A percentile compares a stretch with the other conserved stretches of the same genome.
Evolutionary conservation across 306 rosid genomes (phyloP).

Genomic region (Mucuna pruriens): DNA sequence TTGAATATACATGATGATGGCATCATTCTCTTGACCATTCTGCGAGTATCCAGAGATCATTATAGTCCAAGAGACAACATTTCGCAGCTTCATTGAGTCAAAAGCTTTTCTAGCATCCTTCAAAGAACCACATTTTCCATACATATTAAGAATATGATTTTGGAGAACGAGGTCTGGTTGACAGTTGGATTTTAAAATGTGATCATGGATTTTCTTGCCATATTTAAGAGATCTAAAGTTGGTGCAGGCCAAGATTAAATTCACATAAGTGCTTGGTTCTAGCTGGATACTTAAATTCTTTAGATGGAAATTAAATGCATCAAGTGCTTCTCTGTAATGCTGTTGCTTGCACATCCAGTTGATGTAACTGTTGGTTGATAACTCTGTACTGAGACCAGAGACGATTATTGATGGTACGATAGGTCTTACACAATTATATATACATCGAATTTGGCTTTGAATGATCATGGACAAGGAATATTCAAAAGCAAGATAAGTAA

Average conservation of each 20-base stretch:
- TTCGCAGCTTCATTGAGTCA: constrained; percentile 65
- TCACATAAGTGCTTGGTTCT: constrained; percentile 52
- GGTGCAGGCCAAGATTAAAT: constrained; percentile 68
- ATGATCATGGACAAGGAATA: constrained; percentile 40
- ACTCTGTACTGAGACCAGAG: constrained; percentile 38
- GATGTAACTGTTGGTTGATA: constrained; percentile 53
- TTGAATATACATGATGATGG: constrained; percentile 58
- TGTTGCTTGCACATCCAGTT: constrained; percentile 54
- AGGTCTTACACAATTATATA: constrained; percentile 39
- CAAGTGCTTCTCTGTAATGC: constrained; percentile 64
- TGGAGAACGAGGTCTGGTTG: constrained; percentile 58
- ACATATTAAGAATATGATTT: constrained; percentile 75
- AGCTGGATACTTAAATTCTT: constrained; percentile 43
- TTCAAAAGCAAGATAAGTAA: constrained; percentile 9
- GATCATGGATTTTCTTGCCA: constrained; percentile 62
- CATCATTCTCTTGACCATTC: constrained; percentile 57
- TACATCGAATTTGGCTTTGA: constrained; percentile 42
- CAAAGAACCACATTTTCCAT: constrained; percentile 77
- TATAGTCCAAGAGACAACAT: constrained; percentile 83
- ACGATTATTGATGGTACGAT: constrained; percentile 21
- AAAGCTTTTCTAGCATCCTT: constrained; percentile 69
- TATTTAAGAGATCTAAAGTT: constrained; percentile 61
- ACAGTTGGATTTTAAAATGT: constrained; percentile 48
- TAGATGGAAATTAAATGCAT: constrained; percentile 56
- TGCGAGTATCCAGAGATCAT: constrained; percentile 72